Evolutionary conservation across 768 basidiomycete species (phyloP), one percentile per base, ranked within the genome.

Genomic region (Tylopilus rubrobrunneus): DNA sequence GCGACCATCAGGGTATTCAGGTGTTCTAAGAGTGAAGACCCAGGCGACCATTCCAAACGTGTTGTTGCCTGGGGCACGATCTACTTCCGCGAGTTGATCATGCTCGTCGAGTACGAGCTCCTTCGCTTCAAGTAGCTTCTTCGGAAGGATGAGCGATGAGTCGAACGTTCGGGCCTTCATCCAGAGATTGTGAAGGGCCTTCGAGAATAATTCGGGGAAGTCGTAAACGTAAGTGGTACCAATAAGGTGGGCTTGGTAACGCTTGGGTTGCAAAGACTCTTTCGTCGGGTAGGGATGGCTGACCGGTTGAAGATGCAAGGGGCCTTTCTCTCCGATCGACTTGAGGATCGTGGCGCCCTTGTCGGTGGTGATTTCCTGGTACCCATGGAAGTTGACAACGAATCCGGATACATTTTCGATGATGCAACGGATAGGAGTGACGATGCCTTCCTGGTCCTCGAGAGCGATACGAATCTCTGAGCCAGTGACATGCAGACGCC

Each of bases 401-500:
- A 99, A 99, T 41, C 97, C 97, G 41, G 94, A 94, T 25, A 97
- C 93, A 67, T 98, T 99, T 75, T 98, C 96, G 71, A 98, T 98
- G 70, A 97, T 85, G 68, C 94, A 95, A 25, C 97, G 92, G 66
- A 98, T 94, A 9, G 97, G 94, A 2, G 93, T 92, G 50, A 92
- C 87, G 61, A 94, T 94, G 59, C 97, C 96, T 58, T 98, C 92
- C 52, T 77, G 84, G 70, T 98, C 97, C 74, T 99, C 97, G 46
- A 99, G 80, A 28, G 87, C 81, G 61, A 98, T 92, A 49, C 97
- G 83, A 65, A 99, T 98, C 73, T 99, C 97, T 14, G 96, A 96
- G 50, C 93, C 92, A 23, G 95, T 98, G 56, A 98, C 97, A 63
- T 97, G 94, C 57, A 99, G 82, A 56, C 97, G 87, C 97, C 97